Conservation (phyloP, 495 filamentous ascomycete genomes). For the Lasiosphaeria miniovina region DNA sequence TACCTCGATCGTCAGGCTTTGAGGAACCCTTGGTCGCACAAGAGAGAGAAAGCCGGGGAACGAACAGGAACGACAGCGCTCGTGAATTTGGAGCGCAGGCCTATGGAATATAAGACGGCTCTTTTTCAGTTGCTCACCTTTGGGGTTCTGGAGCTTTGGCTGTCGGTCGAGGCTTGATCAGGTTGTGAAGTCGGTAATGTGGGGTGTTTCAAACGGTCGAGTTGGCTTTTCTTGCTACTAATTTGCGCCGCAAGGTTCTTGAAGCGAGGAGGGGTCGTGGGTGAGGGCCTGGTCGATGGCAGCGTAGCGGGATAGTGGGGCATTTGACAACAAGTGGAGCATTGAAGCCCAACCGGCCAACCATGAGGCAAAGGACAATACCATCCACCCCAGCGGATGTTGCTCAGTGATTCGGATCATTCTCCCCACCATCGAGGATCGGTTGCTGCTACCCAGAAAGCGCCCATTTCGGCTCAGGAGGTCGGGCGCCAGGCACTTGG, state of each 20-base stretch:
- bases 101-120: neutral
- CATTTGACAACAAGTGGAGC: neutral
- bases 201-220: conserved; percentile 27
- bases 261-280: neutral
- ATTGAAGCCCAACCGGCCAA: neutral
- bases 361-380: neutral
- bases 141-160: neutral
- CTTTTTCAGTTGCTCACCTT: conserved; percentile 1
- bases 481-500: too few relatives aligned
- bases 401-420: too few relatives aligned
- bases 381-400: too few relatives aligned
- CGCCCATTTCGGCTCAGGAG: too few relatives aligned
- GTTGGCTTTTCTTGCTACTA: conserved; percentile 14
- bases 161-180: neutral
- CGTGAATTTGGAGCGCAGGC: neutral
- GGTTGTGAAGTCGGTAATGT: conserved; percentile 14
- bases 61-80: neutral
- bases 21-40: conserved; percentile 12
- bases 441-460: too few relatives aligned
- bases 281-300: neutral
- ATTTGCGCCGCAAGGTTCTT: conserved; percentile 15
- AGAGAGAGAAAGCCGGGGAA: conserved; percentile 5
- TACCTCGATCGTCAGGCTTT: conserved; percentile 2
- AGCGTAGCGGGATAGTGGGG: neutral
- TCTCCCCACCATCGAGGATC: too few relatives aligned